Evolutionary conservation across 2,329 filamentous ascomycete genomes (phyloP).

Genomic region (Penicillium sclerotigenum): DNA sequence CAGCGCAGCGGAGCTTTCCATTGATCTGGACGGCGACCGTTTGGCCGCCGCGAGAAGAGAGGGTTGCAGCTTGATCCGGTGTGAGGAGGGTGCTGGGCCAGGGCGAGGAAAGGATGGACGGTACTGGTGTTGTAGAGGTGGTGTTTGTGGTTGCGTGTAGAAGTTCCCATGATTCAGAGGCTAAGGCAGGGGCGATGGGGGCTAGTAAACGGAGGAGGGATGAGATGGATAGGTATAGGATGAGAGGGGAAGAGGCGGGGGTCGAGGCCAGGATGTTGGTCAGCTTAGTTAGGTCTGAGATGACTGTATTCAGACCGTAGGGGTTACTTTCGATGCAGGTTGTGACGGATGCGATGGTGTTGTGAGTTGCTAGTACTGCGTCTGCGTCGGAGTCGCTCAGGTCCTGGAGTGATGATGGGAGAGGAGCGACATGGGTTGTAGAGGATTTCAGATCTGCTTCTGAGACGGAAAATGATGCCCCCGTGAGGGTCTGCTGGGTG

Average conservation of each 20-base stretch:
- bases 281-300: slow-evolving; percentile 78
- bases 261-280: slow-evolving; percentile 64
- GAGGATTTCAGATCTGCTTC: slow-evolving; percentile 16
- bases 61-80: slow-evolving; percentile 40
- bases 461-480: slow-evolving; percentile 23
- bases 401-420: slow-evolving; percentile 29
- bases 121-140: slow-evolving; percentile 13
- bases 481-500: slow-evolving; percentile 26
- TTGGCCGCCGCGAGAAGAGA: slow-evolving; percentile 51
- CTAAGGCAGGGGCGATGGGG: slow-evolving; percentile 74
- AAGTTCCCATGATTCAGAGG: slow-evolving; percentile 74
- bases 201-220: slow-evolving; percentile 69
- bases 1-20: slow-evolving; percentile 68
- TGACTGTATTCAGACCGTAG: slow-evolving; percentile 75
- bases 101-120: slow-evolving; percentile 44
- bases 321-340: slow-evolving; percentile 66
- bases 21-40: slow-evolving; percentile 69
- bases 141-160: slow-evolving; percentile 40
- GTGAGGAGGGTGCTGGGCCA: slow-evolving; percentile 57
- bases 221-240: slow-evolving; percentile 47
- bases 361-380: slow-evolving; percentile 65
- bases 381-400: slow-evolving; percentile 38
- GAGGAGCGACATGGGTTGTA: slow-evolving; percentile 23
- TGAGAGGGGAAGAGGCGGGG: slow-evolving; percentile 38
- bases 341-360: slow-evolving; percentile 65